Evolutionary conservation across 2,329 filamentous ascomycete species (phyloP).

Genomic region (Lachnellula occidentalis): DNA sequence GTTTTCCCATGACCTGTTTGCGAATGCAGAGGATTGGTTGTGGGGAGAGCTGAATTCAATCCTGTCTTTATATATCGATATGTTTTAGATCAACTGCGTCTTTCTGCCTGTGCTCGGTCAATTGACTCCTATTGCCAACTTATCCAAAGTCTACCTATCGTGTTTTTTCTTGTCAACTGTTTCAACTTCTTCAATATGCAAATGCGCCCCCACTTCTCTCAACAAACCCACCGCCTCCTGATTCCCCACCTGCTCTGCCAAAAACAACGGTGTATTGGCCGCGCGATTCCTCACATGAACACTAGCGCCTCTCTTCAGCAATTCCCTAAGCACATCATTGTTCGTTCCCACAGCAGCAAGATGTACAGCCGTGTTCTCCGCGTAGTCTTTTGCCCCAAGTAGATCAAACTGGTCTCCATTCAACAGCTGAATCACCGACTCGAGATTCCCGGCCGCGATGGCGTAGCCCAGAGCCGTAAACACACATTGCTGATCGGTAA

Average conservation of each 20-base stretch:
- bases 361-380: conserved; percentile 36
- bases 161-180: conserved; percentile 24
- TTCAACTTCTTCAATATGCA: conserved; percentile 47
- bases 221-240: conserved; percentile 49
- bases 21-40: too few species aligned
- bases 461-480: conserved; percentile 59
- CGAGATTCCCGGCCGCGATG: conserved; percentile 53
- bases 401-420: conserved; percentile 27
- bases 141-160: too few species aligned
- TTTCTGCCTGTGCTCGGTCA: too few species aligned
- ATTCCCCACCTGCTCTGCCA: conserved; percentile 54
- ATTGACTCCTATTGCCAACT: too few species aligned
- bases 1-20: too few species aligned
- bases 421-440: conserved; percentile 31
- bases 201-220: conserved; percentile 52
- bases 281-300: conserved; percentile 61
- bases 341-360: conserved; percentile 39
- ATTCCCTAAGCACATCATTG: conserved; percentile 49
- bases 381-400: conserved; percentile 34
- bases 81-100: too few species aligned
- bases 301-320: conserved; percentile 57
- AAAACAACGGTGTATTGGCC: conserved; percentile 60
- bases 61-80: too few species aligned
- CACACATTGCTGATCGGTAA: conserved; percentile 45
- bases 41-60: too few species aligned